Evolutionary conservation across 2,329 filamentous ascomycete species (phyloP), one percentile per base, ranked within the genome.

Genomic region (Nigrograna mackinnonii): DNA sequence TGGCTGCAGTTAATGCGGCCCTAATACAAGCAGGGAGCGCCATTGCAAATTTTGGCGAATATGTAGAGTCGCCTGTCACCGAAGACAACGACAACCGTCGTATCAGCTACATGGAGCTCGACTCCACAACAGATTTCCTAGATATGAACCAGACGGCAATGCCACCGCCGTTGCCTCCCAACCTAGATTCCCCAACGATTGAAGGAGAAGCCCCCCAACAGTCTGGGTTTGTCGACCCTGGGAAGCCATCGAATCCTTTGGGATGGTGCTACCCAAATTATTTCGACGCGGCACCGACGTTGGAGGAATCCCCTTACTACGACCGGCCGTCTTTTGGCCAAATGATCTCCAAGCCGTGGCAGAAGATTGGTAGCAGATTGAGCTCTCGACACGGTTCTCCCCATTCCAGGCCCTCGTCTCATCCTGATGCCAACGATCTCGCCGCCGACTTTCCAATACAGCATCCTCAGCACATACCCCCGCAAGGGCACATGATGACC

Each of bases 81-180:
- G 49, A 54, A 7, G 62, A 66, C 38, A 50, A 52, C 2, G 34
- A 45, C 17, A 53, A 52, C 20, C 58, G 58, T 22, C 65, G 64
- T 28, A 65, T 67, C 22, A 68, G 65, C 44, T 67, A 65, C 41
- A 67, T 68, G 63, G 65, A 68, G 31, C 41, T 67, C n/a, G 64
- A 67, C 44, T 28, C 60, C 43, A 24, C 60, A 14, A 60, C 52
- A 9, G 52, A 60, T 28, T 66, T 52, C 40, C 39, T 64, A 7
- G 55, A 56, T 22, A 51, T 66, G 22, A 47, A 53, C 2, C 59
- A 66, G 17, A 58, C 57, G 19, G 50, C 50, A 11, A 61, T 65
- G 37, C 62, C 62, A 6, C 53, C 58, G 22, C 52, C 55, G 11
- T 46, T 41, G 32, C 51, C 41, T 52, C 20, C 44, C 47, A n/a